phyloP scores from a whole-genome alignment of 805 yeast genomes.

The Pichia sporocuriosa region DNA sequence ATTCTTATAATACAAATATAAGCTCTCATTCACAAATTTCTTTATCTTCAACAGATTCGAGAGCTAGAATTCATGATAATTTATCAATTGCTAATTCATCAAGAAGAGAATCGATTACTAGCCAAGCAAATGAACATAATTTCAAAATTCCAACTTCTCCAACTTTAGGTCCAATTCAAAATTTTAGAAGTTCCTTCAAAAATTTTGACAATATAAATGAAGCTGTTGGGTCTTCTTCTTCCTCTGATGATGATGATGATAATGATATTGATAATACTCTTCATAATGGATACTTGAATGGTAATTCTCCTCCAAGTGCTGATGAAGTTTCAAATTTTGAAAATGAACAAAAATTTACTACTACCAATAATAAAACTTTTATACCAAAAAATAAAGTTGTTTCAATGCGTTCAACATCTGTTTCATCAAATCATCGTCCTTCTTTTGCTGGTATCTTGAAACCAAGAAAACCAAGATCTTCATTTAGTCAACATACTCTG shows the following conservation, averaged over 20 bases:
- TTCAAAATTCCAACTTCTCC: slow-evolving; percentile 40
- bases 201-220: slow-evolving; percentile 30
- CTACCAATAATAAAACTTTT: background rate
- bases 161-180: slow-evolving; percentile 24
- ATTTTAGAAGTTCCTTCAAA: slow-evolving; percentile 25
- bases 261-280: slow-evolving; percentile 7
- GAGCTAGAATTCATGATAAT: background rate
- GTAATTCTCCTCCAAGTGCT: slow-evolving; percentile 3
- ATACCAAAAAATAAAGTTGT: slow-evolving; percentile 6
- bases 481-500: slow-evolving; percentile 27
- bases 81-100: background rate
- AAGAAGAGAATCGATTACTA: slow-evolving; percentile 49
- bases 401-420: slow-evolving; percentile 19
- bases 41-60: background rate
- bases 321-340: background rate
- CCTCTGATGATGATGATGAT: slow-evolving; percentile 33
- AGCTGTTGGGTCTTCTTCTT: slow-evolving; percentile 34
- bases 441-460: slow-evolving; percentile 31
- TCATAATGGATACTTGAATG: slow-evolving; percentile 14
- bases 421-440: slow-evolving; percentile 23
- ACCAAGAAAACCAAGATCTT: slow-evolving; percentile 30
- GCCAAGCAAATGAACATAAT: slow-evolving; percentile 35
- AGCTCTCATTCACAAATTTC: background rate
- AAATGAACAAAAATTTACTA: background rate
- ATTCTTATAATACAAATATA: background rate